These are phyloP conservation scores for Tausonia pullulans DNA, from an alignment of 1,284 basidiomycete species.

Conservation along the genomic window DNA sequence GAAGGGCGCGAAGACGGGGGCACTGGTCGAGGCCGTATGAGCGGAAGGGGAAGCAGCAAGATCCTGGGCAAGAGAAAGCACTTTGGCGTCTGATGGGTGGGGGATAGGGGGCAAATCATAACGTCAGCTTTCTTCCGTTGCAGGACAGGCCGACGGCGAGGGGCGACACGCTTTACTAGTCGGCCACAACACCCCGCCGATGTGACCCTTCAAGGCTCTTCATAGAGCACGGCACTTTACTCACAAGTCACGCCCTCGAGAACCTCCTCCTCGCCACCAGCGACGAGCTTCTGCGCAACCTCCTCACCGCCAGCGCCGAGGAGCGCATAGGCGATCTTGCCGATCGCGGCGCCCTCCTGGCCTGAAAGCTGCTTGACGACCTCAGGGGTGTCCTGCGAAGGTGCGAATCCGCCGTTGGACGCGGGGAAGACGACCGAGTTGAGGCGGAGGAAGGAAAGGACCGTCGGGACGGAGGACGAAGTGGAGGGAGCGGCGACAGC, in stretches of 20 bases:
- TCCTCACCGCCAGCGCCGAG: not conserved
- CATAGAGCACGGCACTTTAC: not conserved
- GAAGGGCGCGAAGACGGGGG: too few species aligned
- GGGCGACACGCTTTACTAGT: too few species aligned
- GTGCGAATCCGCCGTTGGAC: not conserved
- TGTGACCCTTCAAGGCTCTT: not conserved
- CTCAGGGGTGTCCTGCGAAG: not conserved
- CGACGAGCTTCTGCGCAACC: not conserved
- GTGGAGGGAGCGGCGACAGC: not conserved
- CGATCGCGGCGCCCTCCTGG: constrained; percentile 9
- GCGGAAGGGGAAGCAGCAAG: not conserved
- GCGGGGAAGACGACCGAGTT: constrained; percentile 10
- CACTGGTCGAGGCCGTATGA: not conserved
- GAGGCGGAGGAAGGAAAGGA: constrained; percentile 3
- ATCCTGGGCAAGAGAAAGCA: not conserved
- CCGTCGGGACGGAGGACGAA: not conserved
- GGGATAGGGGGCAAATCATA: not conserved
- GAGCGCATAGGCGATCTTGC: not conserved
- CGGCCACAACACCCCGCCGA: not conserved
- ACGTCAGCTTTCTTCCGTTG: not conserved
- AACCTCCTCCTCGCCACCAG: constrained; percentile 1
- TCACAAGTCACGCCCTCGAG: constrained; percentile 10
- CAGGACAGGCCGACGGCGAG: not conserved
- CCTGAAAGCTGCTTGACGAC: constrained; percentile 2
- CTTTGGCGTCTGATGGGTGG: not conserved